Evolutionary conservation across 768 basidiomycete species (phyloP).

Genomic region (Clitopilus hobsonii): DNA sequence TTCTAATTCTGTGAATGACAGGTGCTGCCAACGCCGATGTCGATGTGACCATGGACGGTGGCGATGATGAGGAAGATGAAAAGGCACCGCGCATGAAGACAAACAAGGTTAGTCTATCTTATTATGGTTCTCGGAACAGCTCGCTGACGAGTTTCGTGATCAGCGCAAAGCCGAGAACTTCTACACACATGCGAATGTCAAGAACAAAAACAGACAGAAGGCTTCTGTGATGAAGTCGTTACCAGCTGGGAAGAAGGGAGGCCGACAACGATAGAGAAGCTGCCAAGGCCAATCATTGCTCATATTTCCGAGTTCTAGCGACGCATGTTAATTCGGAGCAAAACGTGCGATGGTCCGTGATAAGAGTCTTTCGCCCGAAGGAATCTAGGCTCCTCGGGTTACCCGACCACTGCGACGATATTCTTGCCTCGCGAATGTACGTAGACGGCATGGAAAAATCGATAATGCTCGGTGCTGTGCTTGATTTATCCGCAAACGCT

Average conservation of each 20-base stretch:
- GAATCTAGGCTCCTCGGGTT: not conserved
- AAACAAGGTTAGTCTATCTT: constrained; percentile 59
- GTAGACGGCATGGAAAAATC: not conserved
- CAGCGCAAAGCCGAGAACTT: constrained; percentile 89
- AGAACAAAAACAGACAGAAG: constrained; percentile 77
- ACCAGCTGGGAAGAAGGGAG: constrained; percentile 44
- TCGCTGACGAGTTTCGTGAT: constrained; percentile 5
- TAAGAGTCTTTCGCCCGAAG: not conserved
- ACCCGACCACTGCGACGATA: not conserved
- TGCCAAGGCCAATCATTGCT: constrained; percentile 3
- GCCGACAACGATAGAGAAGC: constrained; percentile 30
- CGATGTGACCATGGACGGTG: constrained; percentile 7
- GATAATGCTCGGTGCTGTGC: not conserved
- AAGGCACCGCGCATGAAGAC: constrained; percentile 89
- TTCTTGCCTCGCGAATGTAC: not conserved
- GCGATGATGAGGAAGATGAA: constrained; percentile 13
- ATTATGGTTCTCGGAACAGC: constrained; percentile 1
- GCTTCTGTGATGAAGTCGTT: constrained; percentile 55
- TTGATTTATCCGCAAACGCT: not conserved
- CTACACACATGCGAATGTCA: constrained; percentile 79
- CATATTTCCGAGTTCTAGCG: constrained; percentile 7
- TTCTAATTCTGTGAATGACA: constrained; percentile 3
- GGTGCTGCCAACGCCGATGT: constrained; percentile 5
- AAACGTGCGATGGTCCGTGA: not conserved
- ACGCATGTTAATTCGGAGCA: constrained; percentile 6